Evolutionary conservation across 2,329 filamentous ascomycete genomes (phyloP).

Genomic region (Pseudophaeomoniella oleicola): DNA sequence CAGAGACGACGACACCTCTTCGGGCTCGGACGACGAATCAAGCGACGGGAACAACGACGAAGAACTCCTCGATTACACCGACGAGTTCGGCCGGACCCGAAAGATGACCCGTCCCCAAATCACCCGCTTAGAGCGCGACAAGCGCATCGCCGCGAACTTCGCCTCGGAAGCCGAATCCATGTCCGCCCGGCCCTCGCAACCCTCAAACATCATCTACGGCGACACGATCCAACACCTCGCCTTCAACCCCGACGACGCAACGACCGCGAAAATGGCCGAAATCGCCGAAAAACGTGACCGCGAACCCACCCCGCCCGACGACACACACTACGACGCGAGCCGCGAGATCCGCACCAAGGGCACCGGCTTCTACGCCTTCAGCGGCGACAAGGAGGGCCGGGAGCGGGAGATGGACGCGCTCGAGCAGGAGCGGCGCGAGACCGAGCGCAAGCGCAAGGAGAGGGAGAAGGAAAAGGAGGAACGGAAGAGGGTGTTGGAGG

Average conservation of each 20-base stretch:
- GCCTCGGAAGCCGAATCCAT: constrained; percentile 52
- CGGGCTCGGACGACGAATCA: constrained; percentile 17
- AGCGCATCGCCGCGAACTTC: constrained; percentile 36
- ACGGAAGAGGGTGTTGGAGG: constrained; percentile 48
- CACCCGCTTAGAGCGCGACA: constrained; percentile 45
- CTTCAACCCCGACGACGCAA: constrained; percentile 58
- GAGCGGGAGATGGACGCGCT: constrained; percentile 65
- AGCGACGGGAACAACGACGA: constrained; percentile 26
- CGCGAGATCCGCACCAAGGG: constrained; percentile 77
- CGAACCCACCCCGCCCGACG: constrained; percentile 63
- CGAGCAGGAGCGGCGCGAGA: constrained; percentile 50
- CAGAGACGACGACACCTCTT: constrained; percentile 22
- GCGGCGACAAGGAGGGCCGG: constrained; percentile 52
- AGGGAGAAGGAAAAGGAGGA: constrained; percentile 43
- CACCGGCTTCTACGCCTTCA: constrained; percentile 84
- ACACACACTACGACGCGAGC: constrained; percentile 72
- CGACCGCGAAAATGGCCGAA: constrained; percentile 57
- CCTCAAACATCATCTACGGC: constrained; percentile 63
- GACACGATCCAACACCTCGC: constrained; percentile 72
- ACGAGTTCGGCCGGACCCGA: constrained; percentile 81
- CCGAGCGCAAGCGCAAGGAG: constrained; percentile 46
- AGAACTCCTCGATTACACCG: constrained; percentile 70
- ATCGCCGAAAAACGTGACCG: constrained; percentile 66
- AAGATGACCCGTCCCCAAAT: constrained; percentile 57
- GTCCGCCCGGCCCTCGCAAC: constrained; percentile 43